Base-by-base conservation (phyloP, 2,329 filamentous ascomycete genomes). In the Colletotrichum tropicicola region DNA sequence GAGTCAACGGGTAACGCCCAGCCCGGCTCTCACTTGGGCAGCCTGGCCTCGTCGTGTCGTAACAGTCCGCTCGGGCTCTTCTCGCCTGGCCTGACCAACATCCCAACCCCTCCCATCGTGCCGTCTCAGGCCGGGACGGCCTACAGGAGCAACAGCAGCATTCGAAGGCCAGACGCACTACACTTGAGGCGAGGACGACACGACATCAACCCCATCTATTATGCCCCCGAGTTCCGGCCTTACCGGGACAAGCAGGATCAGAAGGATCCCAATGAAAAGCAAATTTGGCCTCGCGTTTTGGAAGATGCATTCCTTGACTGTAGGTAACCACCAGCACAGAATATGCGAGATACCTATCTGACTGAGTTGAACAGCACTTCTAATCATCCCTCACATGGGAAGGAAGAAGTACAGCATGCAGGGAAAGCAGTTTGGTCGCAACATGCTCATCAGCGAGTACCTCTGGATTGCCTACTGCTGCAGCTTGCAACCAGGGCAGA, bases 401-500 rank as follows among this genome's bases (percentile, higher is more conserved):
- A 83, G 88, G 53, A 85, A 87, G 71, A 91, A 91, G 78, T 89
- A 88, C 72, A 88, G 85, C 63, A 89, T 89, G 78, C 84, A 85
- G 67, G 84, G 86, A 35, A 86, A 88, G 73, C 85, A 87, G 39
- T 87, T 89, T 69, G 89, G 89, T 5, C 86, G 89, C 51, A 92
- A 92, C 77, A 90, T 91, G 84, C 82, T 92, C 59, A 91, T 92
- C 71, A 86, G 84, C 71, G 87, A 90, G 75, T 91, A 91, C 75
- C 83, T 91, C 45, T 91, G 84, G 84, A 82, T 86, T 64, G 80
- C 82, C 9, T 82, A 82, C 69, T 79, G 78, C 73, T 75, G 76
- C 30, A 74, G 77, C 30, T 77, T 86, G 63, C 79, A 81, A 28
- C 78, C 82, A 3, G 83, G 83, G 3, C 76, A 77, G 49, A 76